Evolutionary conservation across 306 rosid species (phyloP).

Genomic region (Quercus gilva): DNA sequence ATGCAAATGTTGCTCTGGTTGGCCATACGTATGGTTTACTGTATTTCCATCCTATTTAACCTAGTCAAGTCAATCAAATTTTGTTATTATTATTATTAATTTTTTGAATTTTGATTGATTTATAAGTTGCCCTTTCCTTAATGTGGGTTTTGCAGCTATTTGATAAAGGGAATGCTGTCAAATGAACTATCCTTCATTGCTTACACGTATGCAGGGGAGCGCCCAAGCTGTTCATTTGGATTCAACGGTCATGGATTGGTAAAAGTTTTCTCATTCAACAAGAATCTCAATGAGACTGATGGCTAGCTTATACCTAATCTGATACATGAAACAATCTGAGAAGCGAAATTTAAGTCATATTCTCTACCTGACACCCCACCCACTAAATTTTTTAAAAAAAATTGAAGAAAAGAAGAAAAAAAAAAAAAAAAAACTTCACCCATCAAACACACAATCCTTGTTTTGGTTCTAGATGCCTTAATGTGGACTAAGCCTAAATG

Average conservation of each 20-base stretch:
- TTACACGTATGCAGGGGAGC: constrained; percentile 90
- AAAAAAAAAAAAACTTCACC: background rate
- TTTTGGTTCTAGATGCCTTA: too few relatives aligned
- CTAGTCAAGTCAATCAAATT: background rate
- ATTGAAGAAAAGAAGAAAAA: background rate
- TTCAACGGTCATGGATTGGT: constrained; percentile 72
- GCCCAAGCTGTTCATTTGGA: constrained; percentile 77
- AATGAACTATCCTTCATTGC: constrained; percentile 59
- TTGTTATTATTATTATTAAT: too few relatives aligned
- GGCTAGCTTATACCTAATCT: background rate
- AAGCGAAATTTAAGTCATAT: background rate
- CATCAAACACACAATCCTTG: background rate
- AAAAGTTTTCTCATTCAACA: constrained; percentile 4
- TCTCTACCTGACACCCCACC: background rate
- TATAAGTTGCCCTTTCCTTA: background rate
- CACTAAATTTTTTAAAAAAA: accelerated
- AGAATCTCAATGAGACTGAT: background rate
- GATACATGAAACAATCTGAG: background rate
- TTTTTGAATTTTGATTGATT: background rate
- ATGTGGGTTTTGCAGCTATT: constrained; percentile 51
- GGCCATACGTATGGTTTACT: constrained; percentile 65
- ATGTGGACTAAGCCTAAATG: background rate
- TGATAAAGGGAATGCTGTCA: constrained; percentile 59
- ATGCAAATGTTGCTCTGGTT: constrained; percentile 65
- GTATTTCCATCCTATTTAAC: background rate